Evolutionary conservation across 1,284 basidiomycete genomes (phyloP), one percentile per base, ranked within the genome.

Genomic region (Cryptococcus sp.): DNA sequence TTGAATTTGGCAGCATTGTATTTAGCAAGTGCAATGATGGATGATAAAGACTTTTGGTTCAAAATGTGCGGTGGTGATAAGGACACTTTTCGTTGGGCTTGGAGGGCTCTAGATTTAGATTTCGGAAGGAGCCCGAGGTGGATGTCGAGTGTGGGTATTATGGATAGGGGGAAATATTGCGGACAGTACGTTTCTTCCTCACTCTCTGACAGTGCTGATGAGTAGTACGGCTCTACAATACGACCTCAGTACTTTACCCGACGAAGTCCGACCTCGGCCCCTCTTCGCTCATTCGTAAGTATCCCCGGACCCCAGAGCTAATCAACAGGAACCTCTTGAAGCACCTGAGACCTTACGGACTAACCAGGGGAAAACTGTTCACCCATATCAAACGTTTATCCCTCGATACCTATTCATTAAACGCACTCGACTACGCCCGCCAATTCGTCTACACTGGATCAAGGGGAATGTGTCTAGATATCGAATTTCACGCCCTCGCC

Each of bases 1-100:
- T 49, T 78, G 46, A 79, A 79, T 57, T 58, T 76, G 5, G 78
- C 77, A 1, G 78, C 77, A 7, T 63, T 80, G n/a, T 66, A 73
- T 39, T 57, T 77, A 11, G 77, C 77, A 1, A 62, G 64, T n/a
- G 63, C 53, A 14, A 66, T 69, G 68, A 56, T 59, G 60, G 53
- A 51, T 16, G 60, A 72, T 34, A 62, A 69, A 47, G 71, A 69
- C 7, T 79, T 78, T 52, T 79, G 77, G 76, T 78, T 78, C 62
- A 62, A 64, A 18, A 60, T 79, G 44, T 74, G 72, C 41, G 76
- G 76, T 1, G 74, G 73, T 4, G 75, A 77, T 63, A 77, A 77
- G 61, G 77, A 78, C 57, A 76, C 74, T 25, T 78, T 61, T 63
- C 64, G 74, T 47, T 78, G 77, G 71, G 77, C 73, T 2, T 78